Evolutionary conservation across 257 asterid species (phyloP), one percentile per base, ranked within the genome.

Genomic region (Thymus mandschuricus): DNA sequence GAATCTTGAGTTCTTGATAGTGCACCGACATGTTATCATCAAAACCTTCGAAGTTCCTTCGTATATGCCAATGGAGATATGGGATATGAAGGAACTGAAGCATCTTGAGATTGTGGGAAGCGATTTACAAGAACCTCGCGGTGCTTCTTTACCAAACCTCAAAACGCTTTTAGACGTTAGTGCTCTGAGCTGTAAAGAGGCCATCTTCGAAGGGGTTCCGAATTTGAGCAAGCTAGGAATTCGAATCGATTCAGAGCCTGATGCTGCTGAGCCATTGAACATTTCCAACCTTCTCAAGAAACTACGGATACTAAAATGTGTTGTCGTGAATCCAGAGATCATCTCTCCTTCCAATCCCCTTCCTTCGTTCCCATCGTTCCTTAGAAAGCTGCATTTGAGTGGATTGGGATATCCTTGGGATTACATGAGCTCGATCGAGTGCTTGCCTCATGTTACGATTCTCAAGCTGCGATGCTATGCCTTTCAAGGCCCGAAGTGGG

Each of bases 1-100:
- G 61, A 61, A 62, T 29, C 75, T 78, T 21, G 48, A 78, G 4
- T 60, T 41, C 72, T 61, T 78, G 62, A 73, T 67, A 33, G 33
- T 71, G 0, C 1, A 0, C 10, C 57, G 44, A 31, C 33, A 44
- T 54, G 5, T 8, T 2, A 43, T 35, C 61, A 43, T 58, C 3
- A 51, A 28, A 52, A 48, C 71, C 10, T 51, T 2, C 21, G 64
- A 59, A 6, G 21, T n/a, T 71, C 10, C 50, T 1, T 60, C 66
- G 1, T 56, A 3, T 48, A 12, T 67, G 38, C 69, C 74, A 13
- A 11, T 2, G 69, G 58, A 41, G 8, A 34, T 69, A 10, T 76
- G 76, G 72, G 34, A 60, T 27, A 62, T 76, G 71, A 8, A 35
- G 11, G 30, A 69, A 54, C 11, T 75, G 29, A 77, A 67, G 74